A percentile compares a stretch with the other conserved stretches of the same genome.
These are phyloP conservation scores for Candida andamanensis DNA, from an alignment of 805 yeast species.

Conservation along the genomic window DNA sequence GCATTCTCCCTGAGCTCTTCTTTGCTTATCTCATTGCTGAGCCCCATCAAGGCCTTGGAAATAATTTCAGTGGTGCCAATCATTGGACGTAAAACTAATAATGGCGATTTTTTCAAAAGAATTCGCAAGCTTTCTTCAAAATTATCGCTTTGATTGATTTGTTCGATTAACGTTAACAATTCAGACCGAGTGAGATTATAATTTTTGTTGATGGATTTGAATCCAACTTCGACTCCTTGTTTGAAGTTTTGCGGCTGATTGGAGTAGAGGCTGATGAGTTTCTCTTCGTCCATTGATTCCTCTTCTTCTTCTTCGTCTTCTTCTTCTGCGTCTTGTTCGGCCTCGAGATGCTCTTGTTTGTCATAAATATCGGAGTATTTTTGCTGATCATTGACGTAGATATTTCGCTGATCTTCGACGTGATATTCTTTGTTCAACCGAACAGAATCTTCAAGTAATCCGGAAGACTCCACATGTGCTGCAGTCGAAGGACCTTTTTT, in stretches of 20 bases:
- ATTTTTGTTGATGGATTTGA: slow-evolving; percentile 64
- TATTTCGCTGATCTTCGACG: slow-evolving; percentile 4
- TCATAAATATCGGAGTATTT: slow-evolving; percentile 17
- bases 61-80: slow-evolving; percentile 92
- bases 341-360: slow-evolving; percentile 15
- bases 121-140: slow-evolving; percentile 65
- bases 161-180: slow-evolving; percentile 52
- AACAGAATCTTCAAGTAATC: slow-evolving; percentile 10
- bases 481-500: slow-evolving; percentile 5
- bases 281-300: slow-evolving; percentile 24
- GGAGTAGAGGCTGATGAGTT: slow-evolving; percentile 66
- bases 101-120: slow-evolving; percentile 72
- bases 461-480: slow-evolving; percentile 1
- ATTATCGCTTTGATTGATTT: slow-evolving; percentile 58
- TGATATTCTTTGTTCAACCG: slow-evolving; percentile 6
- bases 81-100: slow-evolving; percentile 74
- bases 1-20: slow-evolving; percentile 50
- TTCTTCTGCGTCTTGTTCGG: slow-evolving; percentile 21
- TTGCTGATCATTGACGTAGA: slow-evolving; percentile 5
- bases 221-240: slow-evolving; percentile 75
- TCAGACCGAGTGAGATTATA: slow-evolving; percentile 61
- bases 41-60: slow-evolving; percentile 75
- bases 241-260: slow-evolving; percentile 71
- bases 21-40: slow-evolving; percentile 76
- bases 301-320: slow-evolving; percentile 20